Base-by-base conservation (phyloP, 2,329 filamentous ascomycete species). In the Bisporella sp. region DNA sequence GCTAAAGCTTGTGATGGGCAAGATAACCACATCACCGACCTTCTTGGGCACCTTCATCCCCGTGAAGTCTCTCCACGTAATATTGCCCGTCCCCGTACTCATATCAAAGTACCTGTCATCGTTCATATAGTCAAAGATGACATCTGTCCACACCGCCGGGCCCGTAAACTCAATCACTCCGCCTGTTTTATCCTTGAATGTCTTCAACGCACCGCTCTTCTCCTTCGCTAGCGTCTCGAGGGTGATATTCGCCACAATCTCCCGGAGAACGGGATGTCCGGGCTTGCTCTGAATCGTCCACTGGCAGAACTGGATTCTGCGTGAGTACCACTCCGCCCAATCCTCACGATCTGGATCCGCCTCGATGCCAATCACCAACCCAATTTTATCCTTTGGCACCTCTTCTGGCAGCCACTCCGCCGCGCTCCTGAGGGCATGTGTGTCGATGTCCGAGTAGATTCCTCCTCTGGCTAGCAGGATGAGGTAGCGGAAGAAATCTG, bases 211-310 rank as follows among this genome's bases (percentile, higher is more conserved):
- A 21, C 87, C 87, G 6, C 73, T 69, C 48, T 74, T 74, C 74
- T 95, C 90, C 69, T 85, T 79, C 52, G 77, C 74, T 46, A 97
- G 73, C 0, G 91, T 87, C 66, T 91, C 82, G 57, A 88, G 78
- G 0, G 92, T 96, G 63, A 99, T 91, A 58, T 84, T 85, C 11
- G 86, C 77, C 32, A 99, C 89, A 54, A 96, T 81, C 54, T 96
- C 89, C 55, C 91, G 82, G 52, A 99, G 77, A 9, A 96, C 82
- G 0, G 93, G 93, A 66, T 99, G 93, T 8, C 93, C 93, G 0
- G 92, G 87, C 69, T 99, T 99, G 51, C 87, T 75, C 69, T 97
- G 92, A 56, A 99, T 96, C 1, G 93, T 99, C 93, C 93, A 99
- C 68, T 99, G 93, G 71, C 93, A 99, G 70, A 99, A 97, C 67